phyloP scores from a whole-genome alignment of 306 rosid species.

The Cucumis melo region DNA sequence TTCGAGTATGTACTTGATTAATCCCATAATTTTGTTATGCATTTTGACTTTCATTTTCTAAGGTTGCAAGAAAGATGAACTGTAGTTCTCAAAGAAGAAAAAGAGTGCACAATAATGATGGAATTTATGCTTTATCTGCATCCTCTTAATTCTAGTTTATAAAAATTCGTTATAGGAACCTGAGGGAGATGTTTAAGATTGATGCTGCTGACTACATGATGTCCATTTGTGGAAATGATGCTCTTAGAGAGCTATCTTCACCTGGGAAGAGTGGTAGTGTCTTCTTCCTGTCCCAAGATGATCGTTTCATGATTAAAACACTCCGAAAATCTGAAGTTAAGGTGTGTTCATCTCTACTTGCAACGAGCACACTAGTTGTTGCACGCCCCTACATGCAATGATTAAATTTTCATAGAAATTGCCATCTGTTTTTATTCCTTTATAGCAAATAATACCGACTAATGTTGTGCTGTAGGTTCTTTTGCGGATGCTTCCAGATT shows the following conservation, averaged over 20 bases:
- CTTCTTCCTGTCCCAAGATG: slow-evolving; percentile 94
- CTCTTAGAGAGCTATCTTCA: slow-evolving; percentile 91
- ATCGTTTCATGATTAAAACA: slow-evolving; percentile 95
- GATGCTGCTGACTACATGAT: slow-evolving; percentile 99
- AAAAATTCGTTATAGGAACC: slow-evolving; percentile 42
- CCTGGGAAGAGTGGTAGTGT: slow-evolving; percentile 99
- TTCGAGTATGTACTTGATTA: not conserved
- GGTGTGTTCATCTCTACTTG: slow-evolving; percentile 41
- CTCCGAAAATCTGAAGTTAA: slow-evolving; percentile 93
- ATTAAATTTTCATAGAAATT: not conserved
- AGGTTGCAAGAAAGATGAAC: not conserved
- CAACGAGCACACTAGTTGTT: not conserved
- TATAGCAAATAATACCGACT: slow-evolving; percentile 13
- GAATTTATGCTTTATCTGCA: not conserved
- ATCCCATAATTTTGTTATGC: not conserved
- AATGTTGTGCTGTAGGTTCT: slow-evolving; percentile 54
- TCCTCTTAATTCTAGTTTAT: not conserved
- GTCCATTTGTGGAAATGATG: slow-evolving; percentile 98
- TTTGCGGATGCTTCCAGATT: slow-evolving; percentile 91
- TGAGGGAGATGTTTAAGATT: slow-evolving; percentile 95
- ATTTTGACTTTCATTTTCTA: not conserved
- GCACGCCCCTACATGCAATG: slow-evolving; percentile 2
- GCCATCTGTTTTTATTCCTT: not conserved
- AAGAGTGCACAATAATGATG: not conserved
- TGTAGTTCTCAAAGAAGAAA: not conserved